Evolutionary conservation across 805 yeast genomes (phyloP), one percentile per base, ranked within the genome.

Genomic region (Metschnikowia bowlesiae): DNA sequence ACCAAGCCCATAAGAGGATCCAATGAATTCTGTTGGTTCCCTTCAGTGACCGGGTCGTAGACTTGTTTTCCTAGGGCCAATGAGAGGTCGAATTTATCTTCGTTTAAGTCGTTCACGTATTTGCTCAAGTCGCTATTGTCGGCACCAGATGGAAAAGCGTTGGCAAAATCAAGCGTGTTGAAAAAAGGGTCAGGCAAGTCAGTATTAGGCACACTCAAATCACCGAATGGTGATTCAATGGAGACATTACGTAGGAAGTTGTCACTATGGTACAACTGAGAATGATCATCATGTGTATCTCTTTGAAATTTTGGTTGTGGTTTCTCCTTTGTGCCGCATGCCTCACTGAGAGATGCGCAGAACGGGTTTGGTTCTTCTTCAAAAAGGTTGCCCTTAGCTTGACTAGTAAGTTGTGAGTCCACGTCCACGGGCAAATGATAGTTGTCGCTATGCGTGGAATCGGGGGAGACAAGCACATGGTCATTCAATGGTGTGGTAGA

Each of bases 281-380:
- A 48, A 6, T 50, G 14, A n/a, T 28, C 32, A 11, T 13, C 34
- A 16, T 39, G 47, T 29, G 53, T 38, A 43, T 45, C 50, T 16
- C 66, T 55, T 46, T 63, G 61, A 48, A 53, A 66, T 52, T 71
- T 69, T 2, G 96, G 95, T 4, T 84, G 64, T 3, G 94, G 96
- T 55, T 79, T 69, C 13, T 76, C 76, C 59, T 75, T 83, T 6
- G 84, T 83, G 14, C 97, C 97, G 68, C 97, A 91, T 0, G 90
- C 97, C 64, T 82, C 78, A 53, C 81, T 79, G 62, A 92, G 75
- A 58, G 83, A 81, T 28, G 79, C 79, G 63, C 98, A 92, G 64
- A 92, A 92, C 30, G 80, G 81, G 52, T 80, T 78, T 48, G 84
- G 83, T 56, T 84, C 83, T 62, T 87, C 92, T 61, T 83, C 86